phyloP scores from a whole-genome alignment of 108 stramenopile species.

The Halocafeteria seosinensis region DNA sequence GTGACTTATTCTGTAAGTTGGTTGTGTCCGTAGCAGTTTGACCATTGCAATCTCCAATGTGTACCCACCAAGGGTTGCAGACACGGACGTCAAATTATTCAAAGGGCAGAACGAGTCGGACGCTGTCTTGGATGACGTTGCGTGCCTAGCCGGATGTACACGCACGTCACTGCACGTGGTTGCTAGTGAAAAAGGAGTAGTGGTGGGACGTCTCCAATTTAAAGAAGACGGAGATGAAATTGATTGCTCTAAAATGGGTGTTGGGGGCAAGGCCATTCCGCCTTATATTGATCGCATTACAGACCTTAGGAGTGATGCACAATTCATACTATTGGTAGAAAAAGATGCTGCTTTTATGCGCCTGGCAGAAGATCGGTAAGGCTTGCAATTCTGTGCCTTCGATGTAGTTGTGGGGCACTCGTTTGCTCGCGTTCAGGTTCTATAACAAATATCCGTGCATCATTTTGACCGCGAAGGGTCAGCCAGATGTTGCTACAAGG shows the following conservation, averaged over 20 bases:
- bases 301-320: constrained; percentile 69
- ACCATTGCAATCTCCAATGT: too few species aligned
- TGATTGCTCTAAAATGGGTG: constrained; percentile 70
- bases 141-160: constrained; percentile 84
- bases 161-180: constrained; percentile 84
- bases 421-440: constrained; percentile 38
- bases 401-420: not conserved
- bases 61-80: too few species aligned
- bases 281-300: constrained; percentile 90
- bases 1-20: constrained; percentile 93
- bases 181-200: constrained; percentile 84
- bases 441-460: constrained; percentile 89
- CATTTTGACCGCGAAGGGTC: constrained; percentile 90
- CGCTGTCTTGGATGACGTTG: constrained; percentile 79
- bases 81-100: constrained; percentile 90
- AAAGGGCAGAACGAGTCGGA: constrained; percentile 75
- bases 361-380: constrained; percentile 63
- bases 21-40: too few species aligned
- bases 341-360: constrained; percentile 97
- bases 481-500: constrained; percentile 80
- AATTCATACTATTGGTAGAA: constrained; percentile 84
- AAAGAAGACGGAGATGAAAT: constrained; percentile 82
- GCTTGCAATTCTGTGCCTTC: not conserved
- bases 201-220: constrained; percentile 61
- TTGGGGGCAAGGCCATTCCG: constrained; percentile 89